Evolutionary conservation across 305 asterid species (phyloP), one percentile per base, ranked within the genome.

Genomic region (Fraxinus greggii): DNA sequence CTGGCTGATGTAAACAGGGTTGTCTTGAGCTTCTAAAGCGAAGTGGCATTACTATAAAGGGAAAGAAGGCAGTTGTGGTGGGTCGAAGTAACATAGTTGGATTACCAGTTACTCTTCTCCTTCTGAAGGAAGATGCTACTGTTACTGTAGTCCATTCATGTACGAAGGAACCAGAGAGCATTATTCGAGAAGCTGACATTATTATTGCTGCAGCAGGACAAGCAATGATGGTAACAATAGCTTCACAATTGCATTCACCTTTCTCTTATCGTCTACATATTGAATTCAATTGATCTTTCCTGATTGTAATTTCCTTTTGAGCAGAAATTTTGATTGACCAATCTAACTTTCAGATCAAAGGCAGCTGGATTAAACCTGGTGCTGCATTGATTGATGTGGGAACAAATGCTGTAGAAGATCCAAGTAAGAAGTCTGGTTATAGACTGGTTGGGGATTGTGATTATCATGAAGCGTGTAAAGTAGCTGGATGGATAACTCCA

Each of bases 361-460:
- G 98, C 45, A 94, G 94, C 87, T 95, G 99, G 99, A 93, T 95
- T 65, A 95, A 95, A 80, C 97, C 99, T 0, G 99, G 98, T 80
- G 99, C 99, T 79, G 97, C 99, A 7, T 97, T 95, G 26, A 91
- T 95, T 29, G 99, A 95, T 10, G 98, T 95, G 78, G 98, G 99
- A 70, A 94, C 94, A 10, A 95, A 95, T 83, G 92, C 97, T 1
- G 90, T 95, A 29, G 97, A 94, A 77, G 99, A 94, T 81, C 88
- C 93, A 3, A 90, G 88, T 26, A 95, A 83, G 89, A 95, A 93
- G 77, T 83, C 97, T 26, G 97, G 99, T 63, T 95, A 95, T 40
- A 88, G 97, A 86, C 95, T 95, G 1, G 99, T 95, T 24, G 99
- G 99, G 81, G 99, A 95, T 76, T 97, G 94, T 74, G 94, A 94